Evolutionary conservation across 306 rosid genomes (phyloP).

Genomic region (Albizia julibrissin): DNA sequence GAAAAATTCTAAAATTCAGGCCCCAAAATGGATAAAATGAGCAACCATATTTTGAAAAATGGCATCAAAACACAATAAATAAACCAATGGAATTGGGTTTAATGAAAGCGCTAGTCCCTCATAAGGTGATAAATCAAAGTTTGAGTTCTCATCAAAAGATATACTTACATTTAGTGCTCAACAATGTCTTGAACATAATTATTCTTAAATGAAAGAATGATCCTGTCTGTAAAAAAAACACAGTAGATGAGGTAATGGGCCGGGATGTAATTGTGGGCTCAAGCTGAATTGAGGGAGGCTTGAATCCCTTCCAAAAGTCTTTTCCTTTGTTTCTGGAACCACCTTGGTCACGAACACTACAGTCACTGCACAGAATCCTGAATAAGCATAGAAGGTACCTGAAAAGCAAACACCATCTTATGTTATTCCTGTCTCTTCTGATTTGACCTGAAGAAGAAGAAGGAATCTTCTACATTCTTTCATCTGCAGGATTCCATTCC

Average conservation of each 20-base stretch:
- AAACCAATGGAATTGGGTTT: too few relatives aligned
- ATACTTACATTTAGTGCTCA: too few relatives aligned
- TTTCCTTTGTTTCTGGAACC: background rate
- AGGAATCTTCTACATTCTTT: background rate
- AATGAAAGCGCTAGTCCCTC: too few relatives aligned
- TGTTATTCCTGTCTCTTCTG: background rate
- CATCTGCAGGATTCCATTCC: constrained; percentile 22
- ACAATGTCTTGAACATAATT: too few relatives aligned
- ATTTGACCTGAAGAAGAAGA: background rate
- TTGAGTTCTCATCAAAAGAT: too few relatives aligned
- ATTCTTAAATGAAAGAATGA: too few relatives aligned
- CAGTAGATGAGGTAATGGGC: too few relatives aligned
- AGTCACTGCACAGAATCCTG: constrained; percentile 10
- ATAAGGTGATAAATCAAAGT: fast-evolving
- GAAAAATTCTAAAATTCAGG: background rate
- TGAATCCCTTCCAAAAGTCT: background rate
- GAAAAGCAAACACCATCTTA: background rate
- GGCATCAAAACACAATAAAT: background rate
- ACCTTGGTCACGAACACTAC: background rate
- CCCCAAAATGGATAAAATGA: background rate
- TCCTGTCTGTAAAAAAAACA: too few relatives aligned
- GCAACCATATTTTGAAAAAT: background rate
- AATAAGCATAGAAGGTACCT: background rate
- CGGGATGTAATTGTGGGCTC: background rate
- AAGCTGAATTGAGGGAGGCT: background rate